Evolutionary conservation across 768 basidiomycete species (phyloP).

Genomic region (Termitomyces sp.): DNA sequence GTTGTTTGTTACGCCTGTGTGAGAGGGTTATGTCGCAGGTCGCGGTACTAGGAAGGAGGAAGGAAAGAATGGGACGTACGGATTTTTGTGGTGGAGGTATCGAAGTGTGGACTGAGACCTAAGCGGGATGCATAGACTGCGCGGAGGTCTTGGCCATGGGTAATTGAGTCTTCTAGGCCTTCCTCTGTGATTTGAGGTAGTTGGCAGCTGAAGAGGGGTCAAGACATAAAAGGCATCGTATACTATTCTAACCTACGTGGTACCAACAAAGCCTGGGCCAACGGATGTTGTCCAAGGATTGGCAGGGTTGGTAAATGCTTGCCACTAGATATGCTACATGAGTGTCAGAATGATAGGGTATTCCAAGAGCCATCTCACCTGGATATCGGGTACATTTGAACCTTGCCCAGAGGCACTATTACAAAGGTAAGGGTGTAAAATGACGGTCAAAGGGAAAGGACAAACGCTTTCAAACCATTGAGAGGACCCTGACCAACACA

Average conservation of each 20-base stretch:
- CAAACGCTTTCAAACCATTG: constrained; percentile 27
- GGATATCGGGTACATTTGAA: constrained; percentile 27
- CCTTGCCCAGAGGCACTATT: constrained; percentile 23
- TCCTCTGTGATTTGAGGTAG: constrained; percentile 46
- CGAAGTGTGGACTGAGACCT: constrained; percentile 28
- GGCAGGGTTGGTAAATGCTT: constrained; percentile 29
- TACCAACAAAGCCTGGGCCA: constrained; percentile 41
- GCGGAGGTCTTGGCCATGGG: constrained; percentile 46
- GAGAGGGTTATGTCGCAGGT: neutral
- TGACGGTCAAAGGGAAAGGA: neutral
- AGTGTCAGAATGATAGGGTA: neutral
- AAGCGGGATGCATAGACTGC: constrained; percentile 40
- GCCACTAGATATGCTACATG: constrained; percentile 31
- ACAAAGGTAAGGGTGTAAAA: neutral
- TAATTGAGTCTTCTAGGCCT: constrained; percentile 40
- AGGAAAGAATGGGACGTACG: constrained; percentile 24
- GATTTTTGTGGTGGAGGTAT: constrained; percentile 30
- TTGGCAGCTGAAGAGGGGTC: constrained; percentile 34
- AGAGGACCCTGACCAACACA: constrained; percentile 40
- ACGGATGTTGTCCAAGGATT: constrained; percentile 42
- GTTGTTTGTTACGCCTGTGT: constrained; percentile 47
- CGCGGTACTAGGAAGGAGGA: neutral
- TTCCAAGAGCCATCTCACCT: constrained; percentile 19
- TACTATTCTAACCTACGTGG: constrained; percentile 29
- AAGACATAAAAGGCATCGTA: neutral